Base-by-base conservation (phyloP, 2,329 filamentous ascomycete genomes). In the Nemania bipapillata region DNA sequence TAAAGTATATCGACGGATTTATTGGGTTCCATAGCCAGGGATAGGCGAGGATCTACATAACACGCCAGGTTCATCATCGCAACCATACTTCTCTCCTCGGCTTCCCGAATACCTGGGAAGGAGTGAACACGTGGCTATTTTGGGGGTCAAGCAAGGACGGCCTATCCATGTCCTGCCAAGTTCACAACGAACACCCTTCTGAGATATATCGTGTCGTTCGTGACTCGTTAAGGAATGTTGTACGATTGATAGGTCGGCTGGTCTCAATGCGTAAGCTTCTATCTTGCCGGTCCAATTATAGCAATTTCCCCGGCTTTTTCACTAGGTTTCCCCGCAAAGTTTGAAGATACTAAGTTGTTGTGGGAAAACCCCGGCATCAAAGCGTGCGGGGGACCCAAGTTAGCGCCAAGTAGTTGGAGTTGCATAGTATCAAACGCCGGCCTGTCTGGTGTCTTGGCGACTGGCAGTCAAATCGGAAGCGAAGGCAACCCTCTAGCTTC, bases 331-430 rank as follows among this genome's bases (percentile, higher is more conserved):
- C 54, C 57, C 53, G 66, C 66, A 58, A 58, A 24, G 22, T 11
- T n/a, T 37, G 2, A 32, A 57, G 12, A 49, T 40, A 17, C 8
- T 26, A 50, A 22, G n/a, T 22, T 24, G n/a, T 22, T 12, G 28
- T 28, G 6, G 20, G n/a, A 49, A 12, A 24, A 6, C 47, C 37
- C 63, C 47, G 63, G 63, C 54, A 56, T 69, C 60, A 54, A n/a
- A 59, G 8, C 37, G 40, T 63, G 66, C 63, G 58, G 66, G 58
- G 58, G 54, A 66, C 45, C 26, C 20, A 24, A 53, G 40, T 45
- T n/a, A 17, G 40, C 17, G 40, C 40, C 17, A 45, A 45, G 40
- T 45, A 45, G 40, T 45, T 20, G 40, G 17, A 4, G 42, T n/a
- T n/a, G n/a, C 37, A 26, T 62, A 30, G 32, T 4, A 20, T 32